Percentiles rank a stretch among this genome's conserved stretches.
Conservation (phyloP, 2,329 filamentous ascomycete genomes). For the Lasiodiplodia sp. region DNA sequence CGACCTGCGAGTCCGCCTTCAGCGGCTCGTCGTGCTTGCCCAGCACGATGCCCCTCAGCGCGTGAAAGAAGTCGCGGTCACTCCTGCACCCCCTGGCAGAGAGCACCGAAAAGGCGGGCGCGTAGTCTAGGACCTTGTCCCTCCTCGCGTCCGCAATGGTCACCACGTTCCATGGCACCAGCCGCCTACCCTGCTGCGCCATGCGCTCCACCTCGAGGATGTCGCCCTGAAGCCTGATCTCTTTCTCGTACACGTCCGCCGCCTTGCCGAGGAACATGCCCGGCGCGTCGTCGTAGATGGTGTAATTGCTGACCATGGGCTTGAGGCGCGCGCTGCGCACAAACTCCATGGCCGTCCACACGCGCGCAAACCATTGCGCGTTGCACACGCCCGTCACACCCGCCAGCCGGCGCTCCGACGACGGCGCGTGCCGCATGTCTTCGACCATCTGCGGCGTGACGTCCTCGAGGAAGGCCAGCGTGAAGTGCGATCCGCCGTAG, state of each 20-base stretch:
- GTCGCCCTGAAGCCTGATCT: neutral
- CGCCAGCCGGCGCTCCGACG: no score
- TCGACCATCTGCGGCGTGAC: neutral
- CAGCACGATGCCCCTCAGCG: neutral
- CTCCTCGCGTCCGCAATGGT: no score
- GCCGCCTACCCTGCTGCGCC: no score
- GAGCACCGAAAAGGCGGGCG: neutral
- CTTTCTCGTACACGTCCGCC: neutral
- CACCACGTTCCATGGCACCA: no score
- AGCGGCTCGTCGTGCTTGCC: slow-evolving; percentile 5
- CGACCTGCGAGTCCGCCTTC: slow-evolving; percentile 25
- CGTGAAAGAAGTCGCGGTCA: neutral
- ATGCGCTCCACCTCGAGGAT: no score
- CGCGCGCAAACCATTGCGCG: slow-evolving; percentile 33
- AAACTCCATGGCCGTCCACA: slow-evolving; percentile 35
- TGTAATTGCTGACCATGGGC: slow-evolving; percentile 30
- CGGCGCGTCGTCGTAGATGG: no score
- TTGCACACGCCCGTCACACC: slow-evolving; percentile 33
- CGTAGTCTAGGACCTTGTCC: no score
- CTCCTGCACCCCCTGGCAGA: neutral
- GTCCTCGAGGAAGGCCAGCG: neutral
- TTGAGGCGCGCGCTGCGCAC: slow-evolving; percentile 30
- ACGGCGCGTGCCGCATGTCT: neutral
- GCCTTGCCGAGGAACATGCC: no score
- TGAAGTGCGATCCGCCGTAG: neutral